Base-by-base conservation (phyloP, 495 filamentous ascomycete species). In the Cercophora samala region DNA sequence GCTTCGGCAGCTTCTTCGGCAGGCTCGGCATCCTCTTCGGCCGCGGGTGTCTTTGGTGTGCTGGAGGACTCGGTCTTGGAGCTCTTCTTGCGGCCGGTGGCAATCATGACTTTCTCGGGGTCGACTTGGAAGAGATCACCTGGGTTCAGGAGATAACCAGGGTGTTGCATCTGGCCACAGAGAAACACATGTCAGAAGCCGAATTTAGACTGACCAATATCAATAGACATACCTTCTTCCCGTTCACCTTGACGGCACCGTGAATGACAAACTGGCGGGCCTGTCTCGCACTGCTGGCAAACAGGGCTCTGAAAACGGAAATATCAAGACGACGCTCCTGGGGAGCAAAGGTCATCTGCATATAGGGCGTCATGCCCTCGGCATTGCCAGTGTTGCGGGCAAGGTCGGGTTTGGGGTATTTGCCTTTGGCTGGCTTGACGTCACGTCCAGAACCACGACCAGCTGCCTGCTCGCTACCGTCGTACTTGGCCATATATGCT, bases 41-140 rank as follows among this genome's bases (percentile, higher is more conserved):
- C 32, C 29, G 19, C 17, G 21, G 58, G 58, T 11, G 21, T 13
- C 17, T 21, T 18, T 24, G 25, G 5, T 18, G 29, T 17, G 13
- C 15, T 46, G 17, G 15, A 4, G 5, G 25, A 19, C 29, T 25
- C 25, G 21, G 80, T 65, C 62, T 67, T 62, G 1, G 51, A 67
- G n/a, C 60, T 63, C 61, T 68, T 63, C 37, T 58, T 64, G 13
- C 24, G 84, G 37, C 95, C 95, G 11, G 93, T 97, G 23, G 92
- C 95, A 69, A 80, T 91, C 78, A 99, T 84, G 32, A 98, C 96
- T 66, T 88, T 87, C 5, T 95, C 92, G 54, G 89, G 85, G 8
- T 97, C 90, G 73, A 99, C 96, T 73, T 94, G 91, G 85, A 98
- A 99, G 83, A 99, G 90, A 75, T 99, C 95, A 60, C 95, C 95